These are phyloP conservation scores for Penicillium atrosanguineum DNA, from an alignment of 495 filamentous ascomycete species.

Conservation along the genomic window DNA sequence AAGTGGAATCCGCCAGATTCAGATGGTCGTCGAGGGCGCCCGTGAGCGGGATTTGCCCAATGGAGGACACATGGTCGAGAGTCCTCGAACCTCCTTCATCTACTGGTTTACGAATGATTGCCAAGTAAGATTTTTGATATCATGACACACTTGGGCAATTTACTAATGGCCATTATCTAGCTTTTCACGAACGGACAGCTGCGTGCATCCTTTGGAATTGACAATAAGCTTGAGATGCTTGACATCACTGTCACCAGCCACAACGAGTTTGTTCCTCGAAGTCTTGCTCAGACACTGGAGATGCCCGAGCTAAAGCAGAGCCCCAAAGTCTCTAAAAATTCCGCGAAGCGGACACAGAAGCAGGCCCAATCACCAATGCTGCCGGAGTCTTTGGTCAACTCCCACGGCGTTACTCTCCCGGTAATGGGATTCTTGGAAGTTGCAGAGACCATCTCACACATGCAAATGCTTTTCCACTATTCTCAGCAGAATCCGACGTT, in stretches of 20 bases:
- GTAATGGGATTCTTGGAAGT: constrained; percentile 72
- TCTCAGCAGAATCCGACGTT: constrained; percentile 57
- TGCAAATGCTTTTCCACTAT: constrained; percentile 65
- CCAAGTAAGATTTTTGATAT: constrained; percentile 49
- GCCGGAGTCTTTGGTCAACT: constrained; percentile 62
- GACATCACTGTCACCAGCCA: constrained; percentile 63
- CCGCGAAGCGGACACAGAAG: constrained; percentile 53
- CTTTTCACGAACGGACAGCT: constrained; percentile 62
- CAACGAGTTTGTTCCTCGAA: constrained; percentile 67
- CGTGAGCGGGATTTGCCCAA: constrained; percentile 56
- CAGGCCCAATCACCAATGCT: constrained; percentile 54
- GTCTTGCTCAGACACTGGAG: constrained; percentile 45
- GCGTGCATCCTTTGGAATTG: constrained; percentile 61
- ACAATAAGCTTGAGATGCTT: constrained; percentile 70
- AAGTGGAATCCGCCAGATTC: constrained; percentile 76
- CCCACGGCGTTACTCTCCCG: constrained; percentile 53
- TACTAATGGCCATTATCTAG: constrained; percentile 29
- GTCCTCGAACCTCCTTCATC: constrained; percentile 59
- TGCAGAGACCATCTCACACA: constrained; percentile 71
- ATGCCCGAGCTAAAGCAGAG: constrained; percentile 64
- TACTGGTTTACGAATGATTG: constrained; percentile 72
- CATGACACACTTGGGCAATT: neutral
- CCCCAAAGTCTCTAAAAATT: constrained; percentile 63
- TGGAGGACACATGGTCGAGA: constrained; percentile 64
- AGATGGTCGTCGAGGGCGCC: constrained; percentile 63